Evolutionary conservation across 805 yeast genomes (phyloP).

Genomic region (Kodamaea nitidulidarum): DNA sequence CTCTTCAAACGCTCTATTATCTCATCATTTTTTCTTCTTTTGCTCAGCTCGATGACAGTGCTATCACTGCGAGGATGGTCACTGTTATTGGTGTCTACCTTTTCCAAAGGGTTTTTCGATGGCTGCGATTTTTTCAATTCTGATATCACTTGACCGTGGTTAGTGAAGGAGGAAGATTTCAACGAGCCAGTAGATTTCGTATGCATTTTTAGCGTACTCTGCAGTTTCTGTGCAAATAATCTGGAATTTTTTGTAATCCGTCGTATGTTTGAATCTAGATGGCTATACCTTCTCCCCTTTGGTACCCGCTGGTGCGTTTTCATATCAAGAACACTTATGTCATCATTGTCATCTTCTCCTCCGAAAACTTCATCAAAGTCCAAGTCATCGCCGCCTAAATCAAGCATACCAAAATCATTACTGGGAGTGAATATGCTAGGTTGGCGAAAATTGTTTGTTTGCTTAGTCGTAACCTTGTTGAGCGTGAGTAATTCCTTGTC

Average conservation of each 20-base stretch:
- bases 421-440: constrained; percentile 8
- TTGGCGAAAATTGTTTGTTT: background rate
- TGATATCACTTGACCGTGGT: background rate
- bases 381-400: constrained; percentile 7
- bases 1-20: constrained; percentile 16
- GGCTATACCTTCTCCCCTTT: constrained; percentile 13
- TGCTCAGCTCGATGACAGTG: constrained; percentile 4
- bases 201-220: constrained; percentile 2
- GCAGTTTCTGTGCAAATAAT: background rate
- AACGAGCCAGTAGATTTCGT: constrained; percentile 7
- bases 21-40: constrained; percentile 8
- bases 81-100: constrained; percentile 14
- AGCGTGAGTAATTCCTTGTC: constrained; percentile 27
- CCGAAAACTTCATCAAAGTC: constrained; percentile 7
- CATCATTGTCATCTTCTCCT: constrained; percentile 16
- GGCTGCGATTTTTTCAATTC: constrained; percentile 1
- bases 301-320: constrained; percentile 24
- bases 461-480: constrained; percentile 3
- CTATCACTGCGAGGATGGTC: constrained; percentile 4
- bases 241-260: constrained; percentile 4
- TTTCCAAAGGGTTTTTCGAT: constrained; percentile 8
- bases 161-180: constrained; percentile 2
- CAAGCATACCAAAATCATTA: constrained; percentile 11
- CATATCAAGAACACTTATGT: constrained; percentile 24
- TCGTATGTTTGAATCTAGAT: constrained; percentile 12